Conservation (phyloP, 371 early-diverging fungal genomes). For the Encephalitozoon romaleae region DNA sequence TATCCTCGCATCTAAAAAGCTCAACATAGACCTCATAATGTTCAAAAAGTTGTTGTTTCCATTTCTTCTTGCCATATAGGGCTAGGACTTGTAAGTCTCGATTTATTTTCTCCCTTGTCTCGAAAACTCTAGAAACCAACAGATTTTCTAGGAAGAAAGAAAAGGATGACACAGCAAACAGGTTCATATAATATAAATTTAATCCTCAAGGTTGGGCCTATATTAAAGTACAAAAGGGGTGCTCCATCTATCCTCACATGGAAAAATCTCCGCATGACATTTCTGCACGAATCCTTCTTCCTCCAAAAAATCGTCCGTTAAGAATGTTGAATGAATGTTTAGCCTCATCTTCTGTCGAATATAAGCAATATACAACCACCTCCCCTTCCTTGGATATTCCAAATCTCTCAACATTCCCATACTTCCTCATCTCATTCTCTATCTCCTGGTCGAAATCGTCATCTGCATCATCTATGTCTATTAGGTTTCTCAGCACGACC, state of each 20-base stretch:
- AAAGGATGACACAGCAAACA: not conserved
- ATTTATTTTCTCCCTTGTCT: not conserved
- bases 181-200: too few relatives aligned
- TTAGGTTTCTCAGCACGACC: slow-evolving; percentile 14
- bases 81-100: not conserved
- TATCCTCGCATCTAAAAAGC: not conserved
- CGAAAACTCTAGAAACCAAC: slow-evolving; percentile 12
- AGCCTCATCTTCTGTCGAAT: not conserved
- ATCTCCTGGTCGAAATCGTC: slow-evolving; percentile 24
- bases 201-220: too few relatives aligned
- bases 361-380: not conserved
- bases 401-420: slow-evolving; percentile 2
- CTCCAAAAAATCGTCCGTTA: slow-evolving; percentile 24
- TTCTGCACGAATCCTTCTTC: slow-evolving; percentile 18
- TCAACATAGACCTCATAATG: slow-evolving; percentile 1
- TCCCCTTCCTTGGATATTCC: not conserved
- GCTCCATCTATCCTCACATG: not conserved
- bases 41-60: slow-evolving; percentile 1
- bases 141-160: not conserved
- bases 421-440: slow-evolving; percentile 4
- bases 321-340: slow-evolving; percentile 2
- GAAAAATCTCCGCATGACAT: slow-evolving; percentile 4
- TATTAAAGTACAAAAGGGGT: not conserved
- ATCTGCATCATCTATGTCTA: slow-evolving; percentile 7
- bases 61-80: not conserved